phyloP scores from a whole-genome alignment of 1,284 basidiomycete species.

The Cutaneotrichosporon arboriforme region DNA sequence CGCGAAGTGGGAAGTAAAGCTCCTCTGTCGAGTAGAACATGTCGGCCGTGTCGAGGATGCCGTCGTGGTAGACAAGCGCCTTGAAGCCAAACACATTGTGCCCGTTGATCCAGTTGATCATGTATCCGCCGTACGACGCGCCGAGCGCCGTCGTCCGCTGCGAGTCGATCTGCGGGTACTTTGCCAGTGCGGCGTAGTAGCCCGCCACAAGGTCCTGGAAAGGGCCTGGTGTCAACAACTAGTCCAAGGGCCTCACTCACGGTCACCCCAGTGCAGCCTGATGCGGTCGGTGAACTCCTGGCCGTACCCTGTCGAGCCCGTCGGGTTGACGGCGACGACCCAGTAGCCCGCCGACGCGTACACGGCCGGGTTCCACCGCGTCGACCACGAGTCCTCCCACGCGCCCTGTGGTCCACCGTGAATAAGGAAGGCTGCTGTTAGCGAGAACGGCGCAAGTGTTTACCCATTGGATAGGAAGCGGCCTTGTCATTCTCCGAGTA shows the following conservation, averaged over 20 bases:
- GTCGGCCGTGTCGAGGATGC: conserved; percentile 56
- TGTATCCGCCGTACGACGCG: conserved; percentile 49
- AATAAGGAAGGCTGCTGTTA: conserved; percentile 39
- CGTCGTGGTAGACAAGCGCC: conserved; percentile 79
- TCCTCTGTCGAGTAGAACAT: conserved; percentile 70
- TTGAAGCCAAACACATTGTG: conserved; percentile 86
- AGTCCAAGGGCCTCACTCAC: conserved; percentile 13
- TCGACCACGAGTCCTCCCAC: conserved; percentile 78
- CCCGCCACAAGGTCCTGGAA: conserved; percentile 73
- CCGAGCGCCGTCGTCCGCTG: conserved; percentile 66
- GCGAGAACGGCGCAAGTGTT: not conserved
- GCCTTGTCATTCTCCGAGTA: conserved; percentile 56
- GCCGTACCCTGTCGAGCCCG: conserved; percentile 80
- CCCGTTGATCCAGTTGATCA: conserved; percentile 81
- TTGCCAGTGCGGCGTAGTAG: conserved; percentile 63
- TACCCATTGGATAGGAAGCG: conserved; percentile 61
- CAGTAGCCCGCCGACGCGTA: conserved; percentile 60
- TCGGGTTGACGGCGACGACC: conserved; percentile 76
- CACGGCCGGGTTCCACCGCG: conserved; percentile 76
- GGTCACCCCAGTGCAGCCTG: conserved; percentile 43
- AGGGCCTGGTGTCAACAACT: conserved; percentile 52
- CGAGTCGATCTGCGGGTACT: conserved; percentile 71
- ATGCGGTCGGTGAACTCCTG: conserved; percentile 76
- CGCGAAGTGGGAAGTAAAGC: conserved; percentile 35
- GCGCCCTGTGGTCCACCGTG: conserved; percentile 54